Percentiles rank a stretch among this genome's conserved stretches.
Conservation (phyloP, 495 filamentous ascomycete genomes). For the Aspergillus diversus region DNA sequence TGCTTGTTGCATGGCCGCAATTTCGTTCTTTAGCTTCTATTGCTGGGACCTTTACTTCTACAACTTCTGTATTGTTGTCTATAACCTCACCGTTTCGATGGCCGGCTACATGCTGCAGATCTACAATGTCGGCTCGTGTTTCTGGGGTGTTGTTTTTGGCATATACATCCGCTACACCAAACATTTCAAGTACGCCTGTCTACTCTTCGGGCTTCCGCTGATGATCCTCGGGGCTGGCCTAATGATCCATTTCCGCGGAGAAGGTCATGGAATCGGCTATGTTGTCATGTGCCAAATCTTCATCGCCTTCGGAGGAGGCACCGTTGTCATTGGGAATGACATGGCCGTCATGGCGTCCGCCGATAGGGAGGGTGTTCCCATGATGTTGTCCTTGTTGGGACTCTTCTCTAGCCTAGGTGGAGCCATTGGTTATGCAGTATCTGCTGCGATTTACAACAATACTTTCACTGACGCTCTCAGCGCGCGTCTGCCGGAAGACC, state of each 20-base stretch:
- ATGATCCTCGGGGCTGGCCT: slow-evolving; percentile 66
- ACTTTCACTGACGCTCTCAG: slow-evolving; percentile 60
- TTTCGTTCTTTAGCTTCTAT: slow-evolving; percentile 65
- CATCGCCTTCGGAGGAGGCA: slow-evolving; percentile 71
- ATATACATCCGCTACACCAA: slow-evolving; percentile 57
- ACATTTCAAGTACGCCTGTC: slow-evolving; percentile 58
- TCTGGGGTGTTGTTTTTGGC: slow-evolving; percentile 61
- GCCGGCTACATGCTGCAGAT: slow-evolving; percentile 68
- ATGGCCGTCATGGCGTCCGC: slow-evolving; percentile 76
- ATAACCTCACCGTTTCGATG: slow-evolving; percentile 56
- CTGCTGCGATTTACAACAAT: slow-evolving; percentile 71
- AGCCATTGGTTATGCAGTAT: slow-evolving; percentile 67
- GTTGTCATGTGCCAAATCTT: slow-evolving; percentile 80
- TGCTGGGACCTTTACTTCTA: slow-evolving; percentile 70
- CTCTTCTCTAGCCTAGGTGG: slow-evolving; percentile 72
- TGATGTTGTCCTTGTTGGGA: slow-evolving; percentile 67
- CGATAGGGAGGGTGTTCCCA: slow-evolving; percentile 64
- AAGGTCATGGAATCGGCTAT: slow-evolving; percentile 61
- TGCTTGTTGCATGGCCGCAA: slow-evolving; percentile 57
- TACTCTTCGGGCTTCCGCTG: slow-evolving; percentile 66
- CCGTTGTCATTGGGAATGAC: slow-evolving; percentile 67
- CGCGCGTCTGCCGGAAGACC: slow-evolving; percentile 40
- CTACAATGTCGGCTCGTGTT: slow-evolving; percentile 71
- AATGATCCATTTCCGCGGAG: slow-evolving; percentile 71
- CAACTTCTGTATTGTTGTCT: slow-evolving; percentile 74